Percentiles rank a stretch among this genome's conserved stretches.
These are phyloP conservation scores for Yamadazyma epiphylla DNA, from an alignment of 1,139 yeast species.

Conservation along the genomic window DNA sequence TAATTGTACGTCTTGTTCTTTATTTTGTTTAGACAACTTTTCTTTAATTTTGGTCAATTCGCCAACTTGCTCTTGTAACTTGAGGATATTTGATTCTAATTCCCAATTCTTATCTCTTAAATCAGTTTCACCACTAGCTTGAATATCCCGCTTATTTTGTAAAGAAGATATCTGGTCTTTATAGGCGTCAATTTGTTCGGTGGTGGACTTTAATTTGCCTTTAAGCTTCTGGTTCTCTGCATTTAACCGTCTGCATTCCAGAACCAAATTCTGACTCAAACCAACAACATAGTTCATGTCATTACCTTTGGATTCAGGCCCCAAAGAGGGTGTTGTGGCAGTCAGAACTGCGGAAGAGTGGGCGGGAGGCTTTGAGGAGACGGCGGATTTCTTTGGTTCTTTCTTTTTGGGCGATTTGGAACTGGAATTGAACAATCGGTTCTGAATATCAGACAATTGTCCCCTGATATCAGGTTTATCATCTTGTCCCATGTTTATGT, in stretches of 20 bases:
- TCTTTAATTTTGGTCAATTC: slow-evolving; percentile 25
- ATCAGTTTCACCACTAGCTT: slow-evolving; percentile 37
- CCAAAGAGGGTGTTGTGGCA: slow-evolving; percentile 30
- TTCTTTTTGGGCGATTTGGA: slow-evolving; percentile 15
- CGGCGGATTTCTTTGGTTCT: slow-evolving; percentile 5
- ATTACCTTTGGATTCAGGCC: slow-evolving; percentile 49
- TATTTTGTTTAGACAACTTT: slow-evolving; percentile 24
- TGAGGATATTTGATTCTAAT: slow-evolving; percentile 56
- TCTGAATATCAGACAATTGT: slow-evolving; percentile 60
- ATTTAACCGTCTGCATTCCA: slow-evolving; percentile 75
- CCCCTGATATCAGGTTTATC: slow-evolving; percentile 43
- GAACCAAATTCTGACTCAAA: slow-evolving; percentile 70
- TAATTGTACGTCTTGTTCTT: slow-evolving; percentile 32
- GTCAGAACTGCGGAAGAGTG: slow-evolving; percentile 16
- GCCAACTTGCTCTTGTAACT: slow-evolving; percentile 43
- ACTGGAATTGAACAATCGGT: slow-evolving; percentile 40
- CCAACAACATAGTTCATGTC: slow-evolving; percentile 83
- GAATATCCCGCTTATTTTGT: slow-evolving; percentile 28
- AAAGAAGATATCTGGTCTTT: slow-evolving; percentile 35
- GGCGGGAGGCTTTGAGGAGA: slow-evolving; percentile 18
- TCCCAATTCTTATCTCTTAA: slow-evolving; percentile 79
- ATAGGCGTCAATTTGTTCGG: slow-evolving; percentile 36
- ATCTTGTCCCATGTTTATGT: slow-evolving; percentile 14
- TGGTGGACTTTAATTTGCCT: slow-evolving; percentile 35
- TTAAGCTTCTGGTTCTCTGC: slow-evolving; percentile 61